A percentile compares a stretch with the other conserved stretches of the same genome.
Conservation (phyloP, 228 moss, liverwort and hornwort species). For the Sphagnum magellanicum region DNA sequence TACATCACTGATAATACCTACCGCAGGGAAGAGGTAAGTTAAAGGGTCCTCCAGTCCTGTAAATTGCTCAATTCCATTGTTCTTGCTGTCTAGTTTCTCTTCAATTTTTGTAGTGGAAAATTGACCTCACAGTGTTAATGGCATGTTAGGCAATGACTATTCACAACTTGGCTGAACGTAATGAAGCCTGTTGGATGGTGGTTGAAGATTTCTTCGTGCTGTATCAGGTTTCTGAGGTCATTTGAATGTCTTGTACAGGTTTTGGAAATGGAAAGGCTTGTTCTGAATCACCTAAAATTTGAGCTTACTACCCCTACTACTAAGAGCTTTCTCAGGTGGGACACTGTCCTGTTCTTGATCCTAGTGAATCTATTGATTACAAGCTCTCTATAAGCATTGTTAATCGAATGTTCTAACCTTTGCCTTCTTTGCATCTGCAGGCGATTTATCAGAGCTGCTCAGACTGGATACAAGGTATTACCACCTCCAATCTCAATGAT, state of each 20-base stretch:
- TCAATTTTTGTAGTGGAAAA: too few species aligned
- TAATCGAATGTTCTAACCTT: too few species aligned
- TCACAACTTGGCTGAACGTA: too few species aligned
- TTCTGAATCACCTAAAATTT: conserved; percentile 45
- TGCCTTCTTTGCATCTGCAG: not conserved
- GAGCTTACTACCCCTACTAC: conserved; percentile 53
- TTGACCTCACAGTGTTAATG: too few species aligned
- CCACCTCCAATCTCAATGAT: not conserved
- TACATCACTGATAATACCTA: conserved; percentile 59
- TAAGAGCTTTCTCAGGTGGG: conserved; percentile 33
- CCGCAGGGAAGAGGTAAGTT: conserved; percentile 26
- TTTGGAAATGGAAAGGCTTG: conserved; percentile 54
- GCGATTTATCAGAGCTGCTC: conserved; percentile 53
- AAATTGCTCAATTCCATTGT: not conserved
- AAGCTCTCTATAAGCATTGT: too few species aligned
- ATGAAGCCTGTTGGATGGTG: too few species aligned
- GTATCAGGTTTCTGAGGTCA: too few species aligned
- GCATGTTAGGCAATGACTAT: too few species aligned
- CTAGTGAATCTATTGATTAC: too few species aligned
- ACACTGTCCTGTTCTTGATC: not conserved
- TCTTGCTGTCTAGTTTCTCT: not conserved
- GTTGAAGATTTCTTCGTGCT: too few species aligned
- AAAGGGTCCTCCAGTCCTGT: not conserved
- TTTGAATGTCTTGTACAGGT: conserved; percentile 5
- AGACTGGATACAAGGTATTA: conserved; percentile 18